Evolutionary conservation across 176 grass and related monocot species (phyloP), one percentile per base, ranked within the genome.

Genomic region (Eragrostis curvula): DNA sequence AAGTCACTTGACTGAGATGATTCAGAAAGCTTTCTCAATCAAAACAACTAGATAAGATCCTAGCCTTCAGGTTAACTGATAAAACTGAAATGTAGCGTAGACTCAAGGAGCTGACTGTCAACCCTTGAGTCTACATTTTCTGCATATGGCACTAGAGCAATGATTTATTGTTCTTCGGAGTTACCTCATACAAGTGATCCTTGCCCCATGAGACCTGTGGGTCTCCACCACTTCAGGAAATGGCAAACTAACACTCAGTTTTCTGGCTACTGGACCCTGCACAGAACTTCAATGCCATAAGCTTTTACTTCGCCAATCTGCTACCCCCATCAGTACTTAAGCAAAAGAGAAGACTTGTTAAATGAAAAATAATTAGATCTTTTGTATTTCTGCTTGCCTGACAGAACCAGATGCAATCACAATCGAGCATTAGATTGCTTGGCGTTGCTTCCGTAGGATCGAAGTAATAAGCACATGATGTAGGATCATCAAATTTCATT

Each of bases 161-260:
- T 29, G 12, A 47, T 30, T 72, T 66, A 44, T 75, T 57, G 1
- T 57, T 1, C 29, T 81, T 80, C 59, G 44, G 0, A 20, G 52
- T 76, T 66, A 98, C 95, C 95, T 88, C 86, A 91, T 89, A 80
- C 81, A 89, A 67, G 95, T 95, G 71, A 95, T 91, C 78, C 86
- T 91, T 89, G 95, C 88, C 75, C 90, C 73, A 89, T 98, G 95
- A 81, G 45, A 84, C 39, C 12, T 89, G 65, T 88, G 81, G 27
- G 39, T 85, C 86, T 93, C 80, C 45, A 64, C 27, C 15, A 82
- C 66, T 77, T 71, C 73, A 53, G 44, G 28, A 36, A 64, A 27
- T 24, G 82, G 77, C 12, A 12, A 49, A 81, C 83, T 55, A 75
- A 87, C 17, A 79, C 59, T 83, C 13, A 77, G 44, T 69, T 72